These are phyloP conservation scores for Nemania sp. DNA, from an alignment of 2,329 filamentous ascomycete species.

Conservation along the genomic window DNA sequence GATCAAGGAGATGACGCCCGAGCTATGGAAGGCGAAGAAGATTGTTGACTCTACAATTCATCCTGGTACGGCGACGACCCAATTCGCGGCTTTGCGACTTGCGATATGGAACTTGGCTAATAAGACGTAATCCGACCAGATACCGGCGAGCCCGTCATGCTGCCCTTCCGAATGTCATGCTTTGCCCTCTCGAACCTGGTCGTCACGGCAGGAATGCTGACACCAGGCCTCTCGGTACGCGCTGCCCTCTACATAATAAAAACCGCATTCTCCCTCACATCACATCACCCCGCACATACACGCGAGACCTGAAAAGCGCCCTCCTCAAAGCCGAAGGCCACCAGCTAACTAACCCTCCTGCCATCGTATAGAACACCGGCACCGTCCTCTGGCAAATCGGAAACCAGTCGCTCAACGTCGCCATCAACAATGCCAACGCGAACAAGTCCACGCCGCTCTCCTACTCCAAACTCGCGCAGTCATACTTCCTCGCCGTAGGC, in stretches of 20 bases:
- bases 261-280: background rate
- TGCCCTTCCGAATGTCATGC: constrained; percentile 97
- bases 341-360: constrained; percentile 28
- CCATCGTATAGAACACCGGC: constrained; percentile 72
- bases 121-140: constrained; percentile 64
- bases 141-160: constrained; percentile 89
- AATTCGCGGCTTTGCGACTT: background rate
- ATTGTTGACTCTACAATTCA: constrained; percentile 96
- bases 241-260: background rate
- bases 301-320: background rate
- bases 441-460: constrained; percentile 96
- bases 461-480: constrained; percentile 83
- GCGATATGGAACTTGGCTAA: constrained; percentile 31
- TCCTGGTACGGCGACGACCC: constrained; percentile 72
- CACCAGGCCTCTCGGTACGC: constrained; percentile 80
- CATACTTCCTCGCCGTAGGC: constrained; percentile 90
- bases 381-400: constrained; percentile 94
- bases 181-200: constrained; percentile 94
- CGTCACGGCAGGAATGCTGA: constrained; percentile 97
- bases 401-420: constrained; percentile 98
- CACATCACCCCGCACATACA: background rate
- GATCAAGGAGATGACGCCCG: constrained; percentile 82
- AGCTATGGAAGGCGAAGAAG: constrained; percentile 96
- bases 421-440: constrained; percentile 96
- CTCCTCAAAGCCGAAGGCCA: background rate